Conservation (phyloP, 352 stramenopile genomes). For the Phytophthora sp. region DNA sequence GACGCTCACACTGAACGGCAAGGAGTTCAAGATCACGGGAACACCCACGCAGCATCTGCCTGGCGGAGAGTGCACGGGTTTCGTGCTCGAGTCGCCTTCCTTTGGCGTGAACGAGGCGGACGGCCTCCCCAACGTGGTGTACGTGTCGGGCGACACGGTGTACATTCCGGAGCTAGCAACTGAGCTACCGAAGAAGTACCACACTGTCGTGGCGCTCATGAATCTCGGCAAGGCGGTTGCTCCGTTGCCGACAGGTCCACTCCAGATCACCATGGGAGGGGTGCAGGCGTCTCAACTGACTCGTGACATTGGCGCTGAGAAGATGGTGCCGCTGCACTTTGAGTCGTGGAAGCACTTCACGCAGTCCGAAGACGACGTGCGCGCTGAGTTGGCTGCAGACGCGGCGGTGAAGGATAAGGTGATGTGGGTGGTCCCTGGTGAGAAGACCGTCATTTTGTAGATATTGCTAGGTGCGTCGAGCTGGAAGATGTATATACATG, state of each 20-base stretch:
- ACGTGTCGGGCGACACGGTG: constrained; percentile 52
- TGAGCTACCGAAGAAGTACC: constrained; percentile 35
- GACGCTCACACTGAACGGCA: too few relatives aligned
- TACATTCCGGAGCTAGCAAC: constrained; percentile 39
- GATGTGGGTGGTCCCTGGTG: constrained; percentile 24
- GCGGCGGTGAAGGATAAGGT: constrained; percentile 35
- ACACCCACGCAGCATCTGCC: constrained; percentile 46
- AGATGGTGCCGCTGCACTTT: constrained; percentile 52
- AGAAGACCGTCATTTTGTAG: constrained; percentile 30
- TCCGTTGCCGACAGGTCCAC: constrained; percentile 6
- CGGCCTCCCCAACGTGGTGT: constrained; percentile 46
- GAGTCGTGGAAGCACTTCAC: constrained; percentile 54
- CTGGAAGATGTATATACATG: too few relatives aligned
- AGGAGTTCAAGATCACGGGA: constrained; percentile 53
- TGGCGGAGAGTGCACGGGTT: constrained; percentile 43
- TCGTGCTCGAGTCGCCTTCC: constrained; percentile 42
- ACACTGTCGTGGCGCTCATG: constrained; percentile 43
- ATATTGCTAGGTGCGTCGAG: too few relatives aligned
- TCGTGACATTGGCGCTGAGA: too few relatives aligned
- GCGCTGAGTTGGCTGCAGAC: constrained; percentile 16
- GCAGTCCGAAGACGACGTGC: constrained; percentile 13
- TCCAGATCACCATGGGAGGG: constrained; percentile 44
- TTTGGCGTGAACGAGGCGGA: constrained; percentile 46
- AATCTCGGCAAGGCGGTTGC: constrained; percentile 42
- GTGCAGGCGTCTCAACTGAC: constrained; percentile 34